A percentile compares a stretch with the other conserved stretches of the same genome.
Evolutionary conservation across 345 rosid genomes (phyloP).

Genomic region (Gossypium arboreum): DNA sequence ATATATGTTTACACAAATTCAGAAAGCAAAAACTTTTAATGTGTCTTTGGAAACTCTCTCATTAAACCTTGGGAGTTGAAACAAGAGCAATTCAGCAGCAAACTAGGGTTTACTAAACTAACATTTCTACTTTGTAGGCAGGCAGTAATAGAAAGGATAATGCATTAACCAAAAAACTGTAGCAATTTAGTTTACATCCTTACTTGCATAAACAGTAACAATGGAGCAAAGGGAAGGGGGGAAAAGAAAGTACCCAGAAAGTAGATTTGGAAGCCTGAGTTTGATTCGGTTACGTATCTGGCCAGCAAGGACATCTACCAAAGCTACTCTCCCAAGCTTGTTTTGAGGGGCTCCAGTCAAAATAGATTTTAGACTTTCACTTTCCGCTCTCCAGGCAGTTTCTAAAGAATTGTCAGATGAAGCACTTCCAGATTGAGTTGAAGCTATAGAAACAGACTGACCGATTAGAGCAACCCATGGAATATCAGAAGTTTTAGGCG

Average conservation of each 20-base stretch:
- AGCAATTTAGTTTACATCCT: neutral
- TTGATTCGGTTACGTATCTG: constrained; percentile 94
- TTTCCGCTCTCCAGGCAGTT: constrained; percentile 97
- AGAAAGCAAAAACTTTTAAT: neutral
- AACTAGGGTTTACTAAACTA: neutral
- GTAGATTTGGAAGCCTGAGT: constrained; percentile 85
- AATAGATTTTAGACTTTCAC: constrained; percentile 76
- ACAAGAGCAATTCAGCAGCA: neutral
- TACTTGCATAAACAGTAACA: neutral
- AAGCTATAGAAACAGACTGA: constrained; percentile 86
- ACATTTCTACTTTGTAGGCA: neutral
- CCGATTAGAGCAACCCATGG: constrained; percentile 99
- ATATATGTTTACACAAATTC: neutral
- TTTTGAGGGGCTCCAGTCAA: constrained; percentile 80
- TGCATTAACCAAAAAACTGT: neutral
- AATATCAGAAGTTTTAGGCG: constrained; percentile 87
- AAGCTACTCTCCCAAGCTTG: constrained; percentile 93
- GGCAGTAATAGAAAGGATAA: neutral
- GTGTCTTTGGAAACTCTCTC: neutral
- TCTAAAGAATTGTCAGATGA: constrained; percentile 83
- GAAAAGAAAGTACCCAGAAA: constrained; percentile 68
- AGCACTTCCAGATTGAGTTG: constrained; percentile 73
- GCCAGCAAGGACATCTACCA: constrained; percentile 83
- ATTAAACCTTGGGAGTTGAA: neutral
- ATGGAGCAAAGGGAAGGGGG: neutral